Evolutionary conservation across 2,329 filamentous ascomycete species (phyloP), one percentile per base, ranked within the genome.

Genomic region (Cladosporium sp.): DNA sequence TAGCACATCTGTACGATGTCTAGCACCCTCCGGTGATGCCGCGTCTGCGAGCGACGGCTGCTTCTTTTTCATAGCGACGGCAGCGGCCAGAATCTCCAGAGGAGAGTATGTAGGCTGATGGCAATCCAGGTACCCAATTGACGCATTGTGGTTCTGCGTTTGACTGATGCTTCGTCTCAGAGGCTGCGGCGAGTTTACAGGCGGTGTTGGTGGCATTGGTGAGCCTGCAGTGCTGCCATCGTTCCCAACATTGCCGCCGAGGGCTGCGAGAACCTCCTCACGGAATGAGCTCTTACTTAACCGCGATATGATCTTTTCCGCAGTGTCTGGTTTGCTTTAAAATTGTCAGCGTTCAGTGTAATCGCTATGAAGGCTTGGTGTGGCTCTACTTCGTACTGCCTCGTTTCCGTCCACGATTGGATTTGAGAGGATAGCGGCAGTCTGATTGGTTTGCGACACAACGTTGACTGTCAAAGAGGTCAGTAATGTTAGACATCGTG

Each of bases 101-200:
- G 61, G 61, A 18, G 61, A 64, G 21, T 64, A 64, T 24, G 61
- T 34, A 7, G 61, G 61, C n/a, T 64, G 61, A 15, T 57, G 61
- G 36, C 61, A 64, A 51, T 64, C 61, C 10, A 64, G 38, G 15
- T 64, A 64, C 15, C 51, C 49, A 5, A 64, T 34, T 11, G 44
- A 30, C 5, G 36, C 24, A 24, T 47, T 36, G 11, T 55, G 51
- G 32, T 30, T 30, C 12, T 34, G 47, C 18, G 34, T 11, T 21
- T 26, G 57, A 38, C 28, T 47, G 34, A 12, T 26, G 24, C 15
- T 44, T 47, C 26, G 61, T 36, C 15, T 34, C 12, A 26, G 7
- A 8, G 26, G 21, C 34, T 59, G 36, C 26, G 61, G 26, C 15
- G 49, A 26, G 4, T 55, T 24, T 12, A 1, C n/a, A 8, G 49